These are phyloP conservation scores for Fomitopsis schrenkii DNA, from an alignment of 1,284 basidiomycete genomes.

Conservation along the genomic window DNA sequence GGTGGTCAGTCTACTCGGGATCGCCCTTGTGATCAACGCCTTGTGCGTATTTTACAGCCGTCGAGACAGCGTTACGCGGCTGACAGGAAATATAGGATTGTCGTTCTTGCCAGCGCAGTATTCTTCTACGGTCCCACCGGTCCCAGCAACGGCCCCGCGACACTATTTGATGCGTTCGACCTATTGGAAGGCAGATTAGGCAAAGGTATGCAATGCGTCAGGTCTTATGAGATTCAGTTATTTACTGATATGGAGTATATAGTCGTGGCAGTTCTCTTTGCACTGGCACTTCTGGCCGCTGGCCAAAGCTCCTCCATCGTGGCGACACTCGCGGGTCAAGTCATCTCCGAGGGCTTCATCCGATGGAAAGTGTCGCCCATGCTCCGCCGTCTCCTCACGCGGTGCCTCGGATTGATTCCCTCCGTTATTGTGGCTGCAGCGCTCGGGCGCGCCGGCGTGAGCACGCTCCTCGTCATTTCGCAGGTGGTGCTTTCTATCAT, in stretches of 20 bases:
- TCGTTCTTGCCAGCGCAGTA: conserved; percentile 66
- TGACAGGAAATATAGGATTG: conserved; percentile 41
- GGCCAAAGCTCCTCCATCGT: conserved; percentile 94
- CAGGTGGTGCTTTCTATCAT: conserved; percentile 89
- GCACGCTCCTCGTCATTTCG: conserved; percentile 79
- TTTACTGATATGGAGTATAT: background rate
- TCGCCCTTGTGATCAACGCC: conserved; percentile 87
- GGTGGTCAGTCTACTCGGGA: conserved; percentile 64
- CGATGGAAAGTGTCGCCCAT: conserved; percentile 88
- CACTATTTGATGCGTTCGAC: conserved; percentile 79
- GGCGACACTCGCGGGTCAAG: conserved; percentile 90
- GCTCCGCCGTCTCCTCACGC: conserved; percentile 78
- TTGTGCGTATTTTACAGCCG: conserved; percentile 38
- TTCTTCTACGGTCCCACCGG: conserved; percentile 60
- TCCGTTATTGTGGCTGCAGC: conserved; percentile 77
- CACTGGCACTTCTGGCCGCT: conserved; percentile 78
- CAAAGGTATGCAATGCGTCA: conserved; percentile 38
- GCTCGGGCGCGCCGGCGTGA: conserved; percentile 74
- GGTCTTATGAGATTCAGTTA: conserved; percentile 19
- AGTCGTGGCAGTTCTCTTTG: conserved; percentile 82
- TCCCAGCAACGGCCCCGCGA: conserved; percentile 48
- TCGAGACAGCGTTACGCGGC: background rate
- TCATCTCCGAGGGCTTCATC: conserved; percentile 93
- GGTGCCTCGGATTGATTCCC: conserved; percentile 82
- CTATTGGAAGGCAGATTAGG: conserved; percentile 69